phyloP scores from a whole-genome alignment of 2,329 filamentous ascomycete genomes.

The Colletotrichum costaricense region DNA sequence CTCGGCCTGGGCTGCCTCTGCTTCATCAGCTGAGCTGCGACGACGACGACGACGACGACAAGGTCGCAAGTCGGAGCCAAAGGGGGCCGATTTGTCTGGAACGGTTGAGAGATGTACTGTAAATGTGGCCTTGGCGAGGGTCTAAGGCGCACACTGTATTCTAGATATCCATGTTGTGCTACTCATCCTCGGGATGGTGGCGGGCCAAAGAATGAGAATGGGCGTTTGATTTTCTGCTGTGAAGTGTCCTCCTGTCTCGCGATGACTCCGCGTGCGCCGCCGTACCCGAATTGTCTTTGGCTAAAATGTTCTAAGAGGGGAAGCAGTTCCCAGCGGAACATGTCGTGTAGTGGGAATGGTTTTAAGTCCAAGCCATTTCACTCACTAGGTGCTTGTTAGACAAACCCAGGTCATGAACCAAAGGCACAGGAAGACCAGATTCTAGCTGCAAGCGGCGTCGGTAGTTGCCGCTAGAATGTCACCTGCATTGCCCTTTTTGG shows the following conservation, averaged over 20 bases:
- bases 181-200: neutral
- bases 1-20: conserved; percentile 92
- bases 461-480: neutral
- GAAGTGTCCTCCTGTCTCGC: neutral
- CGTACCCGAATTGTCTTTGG: neutral
- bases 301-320: neutral
- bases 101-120: neutral
- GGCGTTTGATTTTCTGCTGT: neutral
- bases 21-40: conserved; percentile 82
- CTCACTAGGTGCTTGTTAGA: too few species aligned
- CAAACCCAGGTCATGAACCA: too few species aligned
- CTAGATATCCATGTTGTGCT: conserved; percentile 24
- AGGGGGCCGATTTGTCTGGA: neutral
- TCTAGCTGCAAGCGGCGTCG: neutral
- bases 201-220: neutral
- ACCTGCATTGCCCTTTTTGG: neutral
- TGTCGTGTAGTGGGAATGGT: too few species aligned
- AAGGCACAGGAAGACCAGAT: too few species aligned
- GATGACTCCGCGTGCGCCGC: neutral
- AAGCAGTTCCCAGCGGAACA: neutral
- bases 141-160: conserved; percentile 17
- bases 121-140: neutral
- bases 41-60: neutral
- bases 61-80: neutral
- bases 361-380: too few species aligned